Percentiles rank a stretch among this genome's conserved stretches.
These are phyloP conservation scores for Xylaria cubensis DNA, from an alignment of 495 filamentous ascomycete species.

Conservation along the genomic window DNA sequence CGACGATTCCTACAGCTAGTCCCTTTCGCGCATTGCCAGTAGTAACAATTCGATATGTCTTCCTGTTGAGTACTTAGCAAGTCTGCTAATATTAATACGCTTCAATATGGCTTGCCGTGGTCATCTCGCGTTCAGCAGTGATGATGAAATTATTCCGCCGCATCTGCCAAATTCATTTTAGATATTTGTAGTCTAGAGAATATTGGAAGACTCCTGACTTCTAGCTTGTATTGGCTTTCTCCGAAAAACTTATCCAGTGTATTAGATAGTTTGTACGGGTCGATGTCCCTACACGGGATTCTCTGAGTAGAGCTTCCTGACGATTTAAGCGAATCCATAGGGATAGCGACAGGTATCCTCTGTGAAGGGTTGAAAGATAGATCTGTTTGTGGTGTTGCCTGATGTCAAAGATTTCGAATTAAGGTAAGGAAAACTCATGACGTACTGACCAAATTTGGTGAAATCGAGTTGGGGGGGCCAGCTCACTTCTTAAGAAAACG, in stretches of 20 bases:
- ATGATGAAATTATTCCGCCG: neutral
- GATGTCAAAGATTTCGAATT: no score
- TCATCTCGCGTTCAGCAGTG: neutral
- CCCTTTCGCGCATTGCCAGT: neutral
- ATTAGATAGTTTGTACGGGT: neutral
- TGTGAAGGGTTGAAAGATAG: no score
- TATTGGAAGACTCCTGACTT: neutral
- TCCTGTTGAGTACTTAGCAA: neutral
- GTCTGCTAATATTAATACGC: neutral
- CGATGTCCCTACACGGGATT: neutral
- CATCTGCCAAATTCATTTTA: neutral
- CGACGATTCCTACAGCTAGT: neutral
- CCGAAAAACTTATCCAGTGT: neutral
- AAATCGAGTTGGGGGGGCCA: neutral
- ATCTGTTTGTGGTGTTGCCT: no score
- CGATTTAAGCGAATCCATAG: neutral
- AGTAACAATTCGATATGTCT: neutral
- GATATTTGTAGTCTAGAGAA: neutral
- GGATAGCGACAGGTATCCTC: neutral
- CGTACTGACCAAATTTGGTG: neutral
- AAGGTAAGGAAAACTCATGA: neutral
- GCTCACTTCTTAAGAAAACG: no score
- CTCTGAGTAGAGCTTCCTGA: neutral
- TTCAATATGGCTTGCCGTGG: neutral
- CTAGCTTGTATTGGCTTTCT: neutral